Evolutionary conservation across 2,329 filamentous ascomycete species (phyloP).

Genomic region (Aureobasidium sp.): DNA sequence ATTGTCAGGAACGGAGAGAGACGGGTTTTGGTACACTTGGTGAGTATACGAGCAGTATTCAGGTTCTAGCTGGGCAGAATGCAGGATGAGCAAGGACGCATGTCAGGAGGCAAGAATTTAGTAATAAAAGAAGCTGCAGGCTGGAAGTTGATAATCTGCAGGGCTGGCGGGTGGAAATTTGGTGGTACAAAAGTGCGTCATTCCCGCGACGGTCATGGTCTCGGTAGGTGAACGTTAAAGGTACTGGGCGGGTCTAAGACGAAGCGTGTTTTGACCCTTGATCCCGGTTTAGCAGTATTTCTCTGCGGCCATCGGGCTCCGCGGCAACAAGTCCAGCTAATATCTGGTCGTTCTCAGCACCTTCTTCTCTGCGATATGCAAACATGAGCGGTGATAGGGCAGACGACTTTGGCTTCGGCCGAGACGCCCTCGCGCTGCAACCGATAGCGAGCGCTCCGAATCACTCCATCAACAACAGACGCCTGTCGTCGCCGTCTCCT

Average conservation of each 20-base stretch:
- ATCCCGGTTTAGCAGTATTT: neutral
- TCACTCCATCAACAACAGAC: neutral
- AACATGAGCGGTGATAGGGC: neutral
- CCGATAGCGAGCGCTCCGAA: neutral
- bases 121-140: neutral
- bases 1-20: too few relatives aligned
- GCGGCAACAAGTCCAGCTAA: neutral
- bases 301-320: neutral
- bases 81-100: neutral
- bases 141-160: neutral
- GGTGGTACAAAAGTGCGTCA: slow-evolving; percentile 1
- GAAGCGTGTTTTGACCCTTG: slow-evolving; percentile 12
- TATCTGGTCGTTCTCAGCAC: neutral
- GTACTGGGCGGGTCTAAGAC: slow-evolving; percentile 1
- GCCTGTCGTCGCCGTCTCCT: neutral
- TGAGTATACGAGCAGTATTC: too few relatives aligned
- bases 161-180: slow-evolving; percentile 1
- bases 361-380: neutral
- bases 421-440: slow-evolving; percentile 8
- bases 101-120: neutral
- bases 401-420: neutral
- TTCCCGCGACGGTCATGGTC: neutral
- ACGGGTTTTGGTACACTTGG: too few relatives aligned
- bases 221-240: neutral
- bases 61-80: neutral